phyloP scores from a whole-genome alignment of 164 flowering plant species.

The Houttuynia cordata region DNA sequence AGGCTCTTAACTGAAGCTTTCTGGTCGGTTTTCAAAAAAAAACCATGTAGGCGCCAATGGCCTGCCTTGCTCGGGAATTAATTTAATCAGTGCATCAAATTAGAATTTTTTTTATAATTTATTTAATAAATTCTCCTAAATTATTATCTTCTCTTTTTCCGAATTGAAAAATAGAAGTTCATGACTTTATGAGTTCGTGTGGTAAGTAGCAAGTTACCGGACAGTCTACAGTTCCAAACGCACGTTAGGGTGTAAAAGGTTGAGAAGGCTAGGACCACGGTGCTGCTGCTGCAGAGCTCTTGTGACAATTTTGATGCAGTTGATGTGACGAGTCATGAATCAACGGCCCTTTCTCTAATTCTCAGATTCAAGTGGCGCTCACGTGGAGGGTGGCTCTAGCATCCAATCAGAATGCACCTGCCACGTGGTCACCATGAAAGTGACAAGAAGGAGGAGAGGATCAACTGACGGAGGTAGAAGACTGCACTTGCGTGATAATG shows the following conservation, averaged over 20 bases:
- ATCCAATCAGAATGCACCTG: conserved; percentile 24
- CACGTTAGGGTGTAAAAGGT: not conserved
- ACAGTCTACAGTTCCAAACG: no score
- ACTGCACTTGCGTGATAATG: not conserved
- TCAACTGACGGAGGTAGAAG: not conserved
- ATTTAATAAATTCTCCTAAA: no score
- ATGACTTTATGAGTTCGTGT: no score
- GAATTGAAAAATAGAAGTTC: no score
- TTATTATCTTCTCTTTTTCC: no score
- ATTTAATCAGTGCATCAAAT: no score
- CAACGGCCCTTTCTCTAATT: conserved; percentile 19
- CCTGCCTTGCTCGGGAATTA: no score
- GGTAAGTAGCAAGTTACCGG: no score
- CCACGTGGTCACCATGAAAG: conserved; percentile 28
- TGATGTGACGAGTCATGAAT: conserved; percentile 32
- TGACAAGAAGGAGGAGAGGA: conserved; percentile 13
- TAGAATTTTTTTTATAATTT: no score
- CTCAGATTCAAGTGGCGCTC: conserved; percentile 3
- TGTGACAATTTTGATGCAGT: not conserved
- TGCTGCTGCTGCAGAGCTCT: not conserved
- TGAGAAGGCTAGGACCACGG: not conserved
- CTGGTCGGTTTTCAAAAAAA: no score
- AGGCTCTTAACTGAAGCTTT: no score
- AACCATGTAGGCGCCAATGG: no score
- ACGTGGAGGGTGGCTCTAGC: conserved; percentile 20